phyloP scores from a whole-genome alignment of 495 filamentous ascomycete genomes.

The Acidiella bohemica region DNA sequence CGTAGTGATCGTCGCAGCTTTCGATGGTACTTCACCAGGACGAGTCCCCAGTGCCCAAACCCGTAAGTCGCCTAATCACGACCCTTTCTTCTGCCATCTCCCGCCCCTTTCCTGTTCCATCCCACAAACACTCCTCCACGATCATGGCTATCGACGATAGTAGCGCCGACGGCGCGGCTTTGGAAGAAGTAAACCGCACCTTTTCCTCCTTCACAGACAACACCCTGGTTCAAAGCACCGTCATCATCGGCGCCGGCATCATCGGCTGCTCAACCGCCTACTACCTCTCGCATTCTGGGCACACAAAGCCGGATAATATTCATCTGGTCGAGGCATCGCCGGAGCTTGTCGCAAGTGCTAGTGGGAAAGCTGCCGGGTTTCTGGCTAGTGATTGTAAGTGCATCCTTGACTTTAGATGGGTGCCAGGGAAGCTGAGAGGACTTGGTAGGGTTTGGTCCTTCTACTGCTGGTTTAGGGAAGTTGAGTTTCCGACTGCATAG shows the following conservation, averaged over 20 bases:
- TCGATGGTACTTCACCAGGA: too few species aligned
- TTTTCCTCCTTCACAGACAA: slow-evolving; percentile 10
- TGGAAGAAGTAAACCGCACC: slow-evolving; percentile 5
- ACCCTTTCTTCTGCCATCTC: too few species aligned
- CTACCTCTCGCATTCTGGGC: slow-evolving; percentile 46
- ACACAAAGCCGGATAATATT: slow-evolving; percentile 39
- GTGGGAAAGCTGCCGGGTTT: slow-evolving; percentile 62
- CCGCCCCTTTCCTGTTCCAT: too few species aligned
- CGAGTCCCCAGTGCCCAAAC: too few species aligned
- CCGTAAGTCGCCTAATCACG: too few species aligned
- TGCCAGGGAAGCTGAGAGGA: not conserved
- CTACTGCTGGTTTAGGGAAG: slow-evolving; percentile 42
- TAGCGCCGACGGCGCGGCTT: not conserved
- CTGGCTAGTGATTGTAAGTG: slow-evolving; percentile 56
- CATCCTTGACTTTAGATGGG: not conserved
- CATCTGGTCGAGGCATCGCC: slow-evolving; percentile 56
- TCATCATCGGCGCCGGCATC: slow-evolving; percentile 69
- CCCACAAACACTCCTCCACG: too few species aligned
- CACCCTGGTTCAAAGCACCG: slow-evolving; percentile 31
- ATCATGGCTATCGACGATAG: too few species aligned
- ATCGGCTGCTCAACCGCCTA: slow-evolving; percentile 68
- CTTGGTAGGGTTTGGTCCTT: slow-evolving; percentile 29
- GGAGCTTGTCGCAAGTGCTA: slow-evolving; percentile 56
- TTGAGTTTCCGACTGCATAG: slow-evolving; percentile 59
- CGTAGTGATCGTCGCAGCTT: too few species aligned